These are phyloP conservation scores for Fusarium newnesense DNA, from an alignment of 2,329 filamentous ascomycete genomes.

Conservation along the genomic window DNA sequence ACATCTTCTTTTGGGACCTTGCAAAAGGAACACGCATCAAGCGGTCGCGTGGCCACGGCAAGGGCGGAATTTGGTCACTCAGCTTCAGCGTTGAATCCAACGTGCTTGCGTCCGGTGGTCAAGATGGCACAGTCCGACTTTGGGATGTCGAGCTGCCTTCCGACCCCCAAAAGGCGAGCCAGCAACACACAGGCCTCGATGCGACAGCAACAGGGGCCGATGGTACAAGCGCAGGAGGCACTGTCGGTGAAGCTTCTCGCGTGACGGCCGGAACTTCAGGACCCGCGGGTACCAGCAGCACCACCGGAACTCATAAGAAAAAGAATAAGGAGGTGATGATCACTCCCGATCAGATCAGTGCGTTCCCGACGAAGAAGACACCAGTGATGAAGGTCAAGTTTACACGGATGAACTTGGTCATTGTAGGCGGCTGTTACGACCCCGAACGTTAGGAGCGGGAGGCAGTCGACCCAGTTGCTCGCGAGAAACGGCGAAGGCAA, in stretches of 20 bases:
- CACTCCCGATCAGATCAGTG: constrained; percentile 91
- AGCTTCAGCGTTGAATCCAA: constrained; percentile 94
- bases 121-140: constrained; percentile 90
- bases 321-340: constrained; percentile 91
- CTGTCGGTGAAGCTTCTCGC: constrained; percentile 45
- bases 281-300: constrained; percentile 42
- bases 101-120: constrained; percentile 88
- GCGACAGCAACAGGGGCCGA: constrained; percentile 56
- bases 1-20: constrained; percentile 95
- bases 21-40: constrained; percentile 88
- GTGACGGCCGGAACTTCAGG: constrained; percentile 41
- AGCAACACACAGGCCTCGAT: constrained; percentile 56
- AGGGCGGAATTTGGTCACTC: constrained; percentile 92
- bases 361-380: constrained; percentile 95
- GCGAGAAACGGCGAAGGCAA: constrained; percentile 17
- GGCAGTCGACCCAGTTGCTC: constrained; percentile 20
- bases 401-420: constrained; percentile 92
- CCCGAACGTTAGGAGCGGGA: constrained; percentile 56
- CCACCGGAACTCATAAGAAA: constrained; percentile 67
- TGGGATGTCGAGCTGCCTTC: constrained; percentile 88
- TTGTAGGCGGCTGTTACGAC: constrained; percentile 81
- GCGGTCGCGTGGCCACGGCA: constrained; percentile 91
- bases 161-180: constrained; percentile 68
- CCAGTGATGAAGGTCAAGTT: constrained; percentile 94
- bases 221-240: constrained; percentile 47